These are phyloP conservation scores for Thalia dealbata DNA, from an alignment of 176 grass and related monocot species.

Conservation along the genomic window DNA sequence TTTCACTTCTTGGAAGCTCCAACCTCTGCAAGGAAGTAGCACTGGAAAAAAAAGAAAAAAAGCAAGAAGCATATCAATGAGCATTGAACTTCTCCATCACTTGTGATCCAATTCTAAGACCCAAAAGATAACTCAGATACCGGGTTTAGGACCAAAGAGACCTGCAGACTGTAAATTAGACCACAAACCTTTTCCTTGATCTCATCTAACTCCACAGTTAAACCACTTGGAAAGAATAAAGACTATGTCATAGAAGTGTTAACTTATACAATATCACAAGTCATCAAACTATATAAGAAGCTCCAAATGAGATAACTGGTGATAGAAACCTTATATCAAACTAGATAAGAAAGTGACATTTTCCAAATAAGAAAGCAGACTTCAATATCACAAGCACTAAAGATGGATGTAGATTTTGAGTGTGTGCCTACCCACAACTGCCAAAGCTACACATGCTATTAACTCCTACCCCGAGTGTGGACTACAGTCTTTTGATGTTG, in stretches of 20 bases:
- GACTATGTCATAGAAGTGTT: too few relatives aligned
- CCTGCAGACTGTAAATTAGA: not conserved
- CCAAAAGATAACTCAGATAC: not conserved
- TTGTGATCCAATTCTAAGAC: not conserved
- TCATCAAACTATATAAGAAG: not conserved
- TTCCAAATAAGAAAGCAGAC: not conserved
- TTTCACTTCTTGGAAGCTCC: constrained; percentile 86
- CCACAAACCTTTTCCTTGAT: not conserved
- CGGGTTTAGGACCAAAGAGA: not conserved
- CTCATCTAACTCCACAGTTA: too few relatives aligned
- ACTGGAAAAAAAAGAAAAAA: constrained; percentile 24
- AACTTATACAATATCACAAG: too few relatives aligned
- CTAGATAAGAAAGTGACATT: not conserved
- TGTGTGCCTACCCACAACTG: not conserved
- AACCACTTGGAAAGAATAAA: too few relatives aligned
- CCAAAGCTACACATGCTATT: not conserved
- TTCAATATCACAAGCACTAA: not conserved
- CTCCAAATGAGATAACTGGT: not conserved
- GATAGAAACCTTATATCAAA: not conserved
- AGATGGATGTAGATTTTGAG: not conserved
- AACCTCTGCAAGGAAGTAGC: constrained; percentile 50
- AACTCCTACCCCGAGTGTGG: not conserved
- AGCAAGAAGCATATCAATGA: not conserved
- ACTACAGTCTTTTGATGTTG: not conserved
- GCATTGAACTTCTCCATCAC: not conserved